Base-by-base conservation (phyloP, 1,284 basidiomycete species). In the Abortiporus biennis region DNA sequence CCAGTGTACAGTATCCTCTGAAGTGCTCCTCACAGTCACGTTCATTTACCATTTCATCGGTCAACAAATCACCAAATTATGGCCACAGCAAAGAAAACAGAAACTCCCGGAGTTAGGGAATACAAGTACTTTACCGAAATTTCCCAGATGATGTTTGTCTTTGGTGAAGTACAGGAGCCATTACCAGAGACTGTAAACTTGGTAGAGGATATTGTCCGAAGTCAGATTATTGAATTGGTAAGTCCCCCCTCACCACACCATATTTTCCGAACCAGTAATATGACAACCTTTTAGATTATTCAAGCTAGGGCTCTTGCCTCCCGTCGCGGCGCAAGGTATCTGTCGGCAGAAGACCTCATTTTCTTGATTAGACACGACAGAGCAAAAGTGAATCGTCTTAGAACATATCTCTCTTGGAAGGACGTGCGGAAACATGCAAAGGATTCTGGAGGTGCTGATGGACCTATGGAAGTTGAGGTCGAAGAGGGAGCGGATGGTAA, bases 371-470 rank as follows among this genome's bases (percentile, higher is more conserved):
- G 95, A 6, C 89, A 96, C 56, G 95, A 98, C 64, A 73, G 91
- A 47, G 90, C 87, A 16, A 96, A 97, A 63, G 91, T 98, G 46
- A 96, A 97, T 62, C 74, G 95, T 19, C 69, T 98, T 15, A 68
- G 92, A 20, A 96, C 92, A 8, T 98, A 97, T 58, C 75, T 99
- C n/a, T 90, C 88, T 0, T 99, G 95, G 94, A 97, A 96, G 58
- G 95, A 97, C 51, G 94, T 98, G 5, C 78, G 95, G 13, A 96
- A 96, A 58, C 89, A 92, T 51, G 92, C 92, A 5, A 96, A 96
- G 57, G 92, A 96, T 52, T 82, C 77, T 8, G 83, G 83, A 39
- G 85, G 80, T 6, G 86, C 77, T 2, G 87, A 79, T 9, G 86
- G 74, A 8, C 88, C 80, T 13, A 85, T 87, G 1, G 89, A 92